These are phyloP conservation scores for Candida maesae DNA, from an alignment of 805 yeast species.

Conservation along the genomic window DNA sequence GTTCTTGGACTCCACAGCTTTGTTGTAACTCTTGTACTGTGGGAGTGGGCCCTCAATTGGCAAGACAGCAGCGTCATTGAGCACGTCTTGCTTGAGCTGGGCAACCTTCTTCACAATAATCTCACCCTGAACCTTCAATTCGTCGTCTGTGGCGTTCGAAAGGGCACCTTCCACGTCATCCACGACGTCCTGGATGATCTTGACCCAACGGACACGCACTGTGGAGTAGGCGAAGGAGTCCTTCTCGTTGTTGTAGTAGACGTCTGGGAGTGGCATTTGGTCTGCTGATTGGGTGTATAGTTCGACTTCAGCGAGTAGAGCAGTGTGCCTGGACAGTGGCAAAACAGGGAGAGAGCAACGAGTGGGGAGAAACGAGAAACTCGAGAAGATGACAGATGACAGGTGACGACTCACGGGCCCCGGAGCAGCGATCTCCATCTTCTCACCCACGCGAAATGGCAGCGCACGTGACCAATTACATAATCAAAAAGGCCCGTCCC, in stretches of 20 bases:
- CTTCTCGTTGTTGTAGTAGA: constrained; percentile 61
- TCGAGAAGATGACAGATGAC: too few species aligned
- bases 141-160: constrained; percentile 26
- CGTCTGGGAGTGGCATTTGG: constrained; percentile 28
- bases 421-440: not conserved
- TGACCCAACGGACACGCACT: constrained; percentile 82
- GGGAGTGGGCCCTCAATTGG: constrained; percentile 42
- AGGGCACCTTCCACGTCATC: constrained; percentile 50
- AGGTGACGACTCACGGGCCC: not conserved
- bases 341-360: too few species aligned
- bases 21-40: constrained; percentile 58
- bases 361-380: too few species aligned
- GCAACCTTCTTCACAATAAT: constrained; percentile 40
- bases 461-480: too few species aligned
- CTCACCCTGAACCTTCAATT: constrained; percentile 42
- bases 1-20: constrained; percentile 34
- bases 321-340: too few species aligned
- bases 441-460: too few species aligned
- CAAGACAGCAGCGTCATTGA: constrained; percentile 37
- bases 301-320: not conserved
- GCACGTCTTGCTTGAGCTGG: constrained; percentile 41
- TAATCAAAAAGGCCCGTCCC: too few species aligned
- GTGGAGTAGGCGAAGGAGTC: constrained; percentile 83
- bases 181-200: constrained; percentile 64
- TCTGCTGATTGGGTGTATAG: too few species aligned